Conservation (phyloP, 2,329 filamentous ascomycete species). For the Didymella sp. region DNA sequence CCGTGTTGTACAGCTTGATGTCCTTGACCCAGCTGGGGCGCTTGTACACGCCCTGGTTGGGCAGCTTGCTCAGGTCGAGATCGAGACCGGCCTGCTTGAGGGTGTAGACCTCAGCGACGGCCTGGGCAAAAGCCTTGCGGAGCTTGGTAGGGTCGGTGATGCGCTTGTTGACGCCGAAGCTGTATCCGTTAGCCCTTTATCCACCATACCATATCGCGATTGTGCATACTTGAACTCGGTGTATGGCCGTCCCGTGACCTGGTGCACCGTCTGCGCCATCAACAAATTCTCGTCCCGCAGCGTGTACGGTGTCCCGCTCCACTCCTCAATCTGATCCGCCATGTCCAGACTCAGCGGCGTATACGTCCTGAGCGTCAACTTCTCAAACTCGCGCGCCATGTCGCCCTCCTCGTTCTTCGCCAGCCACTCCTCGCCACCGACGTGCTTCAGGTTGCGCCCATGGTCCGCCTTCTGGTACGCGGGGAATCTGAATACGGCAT, state of each 20-base stretch:
- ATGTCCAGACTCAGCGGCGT: conserved; percentile 41
- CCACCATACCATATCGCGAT: too few species aligned
- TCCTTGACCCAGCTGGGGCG: conserved; percentile 39
- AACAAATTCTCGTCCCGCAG: conserved; percentile 38
- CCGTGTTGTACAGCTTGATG: conserved; percentile 34
- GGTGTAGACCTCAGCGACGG: conserved; percentile 63
- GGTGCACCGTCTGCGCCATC: conserved; percentile 39
- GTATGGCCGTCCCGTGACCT: conserved; percentile 46
- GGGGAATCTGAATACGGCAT: conserved; percentile 10
- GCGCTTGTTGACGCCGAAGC: conserved; percentile 35
- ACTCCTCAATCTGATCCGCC: conserved; percentile 41
- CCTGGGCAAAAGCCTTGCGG: conserved; percentile 59
- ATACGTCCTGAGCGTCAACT: conserved; percentile 43
- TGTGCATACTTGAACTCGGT: conserved; percentile 31
- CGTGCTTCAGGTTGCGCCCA: conserved; percentile 55
- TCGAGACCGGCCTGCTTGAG: conserved; percentile 45
- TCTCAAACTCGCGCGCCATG: conserved; percentile 45
- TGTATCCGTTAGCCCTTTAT: conserved; percentile 8
- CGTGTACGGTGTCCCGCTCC: conserved; percentile 42
- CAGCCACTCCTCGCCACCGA: conserved; percentile 60
- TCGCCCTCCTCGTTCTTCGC: conserved; percentile 41
- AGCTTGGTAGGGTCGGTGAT: conserved; percentile 25
- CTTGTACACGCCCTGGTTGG: conserved; percentile 40
- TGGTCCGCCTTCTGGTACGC: conserved; percentile 22
- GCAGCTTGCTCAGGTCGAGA: conserved; percentile 35